Conservation (phyloP, 352 stramenopile genomes). For the Phytophthora multivora region DNA sequence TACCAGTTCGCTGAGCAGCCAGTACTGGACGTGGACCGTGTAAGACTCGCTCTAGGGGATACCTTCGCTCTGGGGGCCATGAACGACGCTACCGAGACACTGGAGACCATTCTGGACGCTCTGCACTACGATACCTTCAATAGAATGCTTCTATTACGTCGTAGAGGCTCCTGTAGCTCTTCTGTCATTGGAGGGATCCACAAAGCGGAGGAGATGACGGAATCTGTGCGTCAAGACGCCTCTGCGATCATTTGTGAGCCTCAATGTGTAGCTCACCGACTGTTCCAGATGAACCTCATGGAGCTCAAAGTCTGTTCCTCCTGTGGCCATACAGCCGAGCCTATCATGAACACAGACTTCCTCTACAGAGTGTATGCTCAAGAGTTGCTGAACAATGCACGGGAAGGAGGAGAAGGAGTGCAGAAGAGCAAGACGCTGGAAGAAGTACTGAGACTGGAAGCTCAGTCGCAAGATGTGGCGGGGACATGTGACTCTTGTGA, state of each 20-base stretch:
- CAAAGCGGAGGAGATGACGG: constrained; percentile 47
- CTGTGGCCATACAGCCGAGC: constrained; percentile 71
- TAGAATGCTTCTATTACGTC: constrained; percentile 65
- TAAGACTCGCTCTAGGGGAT: constrained; percentile 63
- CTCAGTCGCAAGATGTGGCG: constrained; percentile 50
- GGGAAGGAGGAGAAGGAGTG: constrained; percentile 2
- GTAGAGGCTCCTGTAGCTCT: constrained; percentile 1
- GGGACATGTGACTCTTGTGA: constrained; percentile 64
- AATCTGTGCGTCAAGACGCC: constrained; percentile 60
- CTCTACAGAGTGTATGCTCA: constrained; percentile 84
- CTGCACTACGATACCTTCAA: constrained; percentile 84
- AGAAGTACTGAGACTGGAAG: constrained; percentile 58
- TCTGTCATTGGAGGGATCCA: constrained; percentile 2
- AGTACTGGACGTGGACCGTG: constrained; percentile 76
- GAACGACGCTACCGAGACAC: constrained; percentile 87
- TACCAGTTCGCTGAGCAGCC: constrained; percentile 85
- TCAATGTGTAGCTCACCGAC: constrained; percentile 77
- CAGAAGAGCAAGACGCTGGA: constrained; percentile 50
- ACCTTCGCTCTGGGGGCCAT: constrained; percentile 81
- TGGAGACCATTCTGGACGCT: constrained; percentile 80
- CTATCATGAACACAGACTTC: constrained; percentile 86
- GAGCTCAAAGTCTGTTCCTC: constrained; percentile 68
- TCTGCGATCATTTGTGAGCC: constrained; percentile 76
- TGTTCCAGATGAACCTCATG: constrained; percentile 91
- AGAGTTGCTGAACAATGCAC: constrained; percentile 48